Percentiles rank a stretch among this genome's conserved stretches.
Evolutionary conservation across 345 rosid genomes (phyloP).

Genomic region (Syzygium grande): DNA sequence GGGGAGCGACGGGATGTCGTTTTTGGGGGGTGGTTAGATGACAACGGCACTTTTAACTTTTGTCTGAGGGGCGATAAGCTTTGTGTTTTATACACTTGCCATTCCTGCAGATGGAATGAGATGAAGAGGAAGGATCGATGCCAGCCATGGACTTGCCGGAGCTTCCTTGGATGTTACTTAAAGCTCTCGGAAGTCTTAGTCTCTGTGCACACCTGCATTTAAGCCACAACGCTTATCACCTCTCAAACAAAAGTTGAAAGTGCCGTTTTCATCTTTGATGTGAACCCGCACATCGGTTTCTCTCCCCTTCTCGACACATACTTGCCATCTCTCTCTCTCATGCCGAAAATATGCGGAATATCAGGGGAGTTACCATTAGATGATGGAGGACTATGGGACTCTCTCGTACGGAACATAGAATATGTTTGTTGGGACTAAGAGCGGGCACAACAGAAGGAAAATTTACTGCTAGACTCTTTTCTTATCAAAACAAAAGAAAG

Average conservation of each 20-base stretch:
- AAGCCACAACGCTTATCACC: background rate
- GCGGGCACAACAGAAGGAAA: background rate
- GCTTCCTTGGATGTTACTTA: slow-evolving; percentile 51
- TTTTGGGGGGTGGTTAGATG: slow-evolving; percentile 39
- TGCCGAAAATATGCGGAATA: background rate
- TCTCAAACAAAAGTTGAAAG: background rate
- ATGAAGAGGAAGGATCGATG: background rate
- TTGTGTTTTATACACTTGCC: background rate
- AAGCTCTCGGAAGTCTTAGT: background rate
- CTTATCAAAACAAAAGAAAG: background rate
- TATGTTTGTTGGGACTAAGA: background rate
- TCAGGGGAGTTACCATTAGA: background rate
- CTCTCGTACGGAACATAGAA: background rate
- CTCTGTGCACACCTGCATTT: background rate
- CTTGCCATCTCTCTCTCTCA: slow-evolving; percentile 1
- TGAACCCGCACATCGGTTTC: background rate
- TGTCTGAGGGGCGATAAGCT: background rate
- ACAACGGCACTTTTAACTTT: background rate
- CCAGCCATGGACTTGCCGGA: background rate
- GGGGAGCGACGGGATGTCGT: slow-evolving; percentile 33
- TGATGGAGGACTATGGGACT: background rate
- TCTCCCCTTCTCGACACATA: background rate
- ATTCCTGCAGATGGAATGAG: background rate
- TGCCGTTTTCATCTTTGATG: background rate
- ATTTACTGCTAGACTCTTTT: background rate